Base-by-base conservation (phyloP, 495 filamentous ascomycete species). In the Evernia prunastri region DNA sequence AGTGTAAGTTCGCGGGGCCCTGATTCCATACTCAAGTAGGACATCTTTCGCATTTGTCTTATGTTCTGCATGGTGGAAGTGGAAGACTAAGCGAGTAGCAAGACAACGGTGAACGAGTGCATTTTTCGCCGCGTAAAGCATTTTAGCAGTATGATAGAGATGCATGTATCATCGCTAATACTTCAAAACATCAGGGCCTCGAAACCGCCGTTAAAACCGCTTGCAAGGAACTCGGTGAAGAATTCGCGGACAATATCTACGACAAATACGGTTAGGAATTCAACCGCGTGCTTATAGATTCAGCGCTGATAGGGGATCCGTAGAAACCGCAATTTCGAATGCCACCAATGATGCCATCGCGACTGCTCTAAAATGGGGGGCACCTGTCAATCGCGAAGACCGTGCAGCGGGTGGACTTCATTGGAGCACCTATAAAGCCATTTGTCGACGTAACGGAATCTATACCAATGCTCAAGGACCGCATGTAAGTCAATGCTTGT, bases 351-450 rank as follows among this genome's bases (percentile, higher is more conserved):
- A 67, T 45, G 79, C 80, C 13, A 68, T 67, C 37, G 17, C 58
- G 10, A 84, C 76, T 27, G 80, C 77, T 23, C 68, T 66, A 4
- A 66, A 75, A 37, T 88, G 85, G 86, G 80, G 81, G 8, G 59
- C 67, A 27, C 70, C 68, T 37, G 68, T 73, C 42, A 69, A 72
- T 58, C 72, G 72, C 17, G 75, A 70, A 42, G 73, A 76, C 63
- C 71, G 72, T 36, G 42, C 59, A 54, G 63, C 68, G 37, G 81
- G 84, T 33, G 86, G 83, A 8, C 67, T 82, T 25, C 64, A 67
- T 39, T 88, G 77, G 77, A 31, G 73, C 4, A 87, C 87, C 0
- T 89, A 88, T 66, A 84, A 82, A 71, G 87, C 86, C n/a, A 78
- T 79, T 9, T 82, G 80, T 69, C 75, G 79, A 60, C 77, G 86